Base-by-base conservation (phyloP, 345 rosid species). In the Syzygium jambos region DNA sequence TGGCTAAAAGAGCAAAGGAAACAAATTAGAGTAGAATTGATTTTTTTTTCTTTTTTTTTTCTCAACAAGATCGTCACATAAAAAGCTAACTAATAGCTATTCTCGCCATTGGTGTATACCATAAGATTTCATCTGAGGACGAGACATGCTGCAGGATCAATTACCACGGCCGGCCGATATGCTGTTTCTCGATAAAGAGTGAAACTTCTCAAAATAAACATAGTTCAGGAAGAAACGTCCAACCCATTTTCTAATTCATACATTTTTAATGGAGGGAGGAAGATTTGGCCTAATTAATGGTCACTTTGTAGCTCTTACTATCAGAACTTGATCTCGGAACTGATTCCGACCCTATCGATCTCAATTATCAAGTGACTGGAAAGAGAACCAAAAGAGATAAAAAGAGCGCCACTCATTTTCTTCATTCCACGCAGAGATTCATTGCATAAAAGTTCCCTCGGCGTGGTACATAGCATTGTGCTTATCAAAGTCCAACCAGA, bases 151-250 rank as follows among this genome's bases (percentile, higher is more conserved):
- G 27, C 51, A 41, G 3, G 6, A 78, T 25, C 84, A 14, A 78
- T 46, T 46, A 38, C 27, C 23, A 9, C 84, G 25, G n/a, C 84
- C 8, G 51, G 17, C 51, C 17, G n/a, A 27, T 7, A 59, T 2
- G 34, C 0, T 59, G 34, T 59, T 59, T 59, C 68, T 27, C 5
- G 17, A 27, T 27, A 59, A 59, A 59, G 17, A 78, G 84, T 38
- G 84, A 38, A 38, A 34, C 51, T 78, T 78, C 84, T 38, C 25
- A 78, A 78, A 90, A 87, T 87, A 53, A 85, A 51, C 55, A 91
- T 91, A 86, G 90, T 90, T 10, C 55, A 2, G 77, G 84, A 23
- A 78, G 29, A 78, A 38, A 78, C 23, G n/a, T 78, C 51, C 30
- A 77, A 78, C 51, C 84, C 84, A 78, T 78, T 59, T 27, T 59